These are phyloP conservation scores for Paecilomyces formosus DNA, from an alignment of 2,329 filamentous ascomycete genomes.

Conservation along the genomic window DNA sequence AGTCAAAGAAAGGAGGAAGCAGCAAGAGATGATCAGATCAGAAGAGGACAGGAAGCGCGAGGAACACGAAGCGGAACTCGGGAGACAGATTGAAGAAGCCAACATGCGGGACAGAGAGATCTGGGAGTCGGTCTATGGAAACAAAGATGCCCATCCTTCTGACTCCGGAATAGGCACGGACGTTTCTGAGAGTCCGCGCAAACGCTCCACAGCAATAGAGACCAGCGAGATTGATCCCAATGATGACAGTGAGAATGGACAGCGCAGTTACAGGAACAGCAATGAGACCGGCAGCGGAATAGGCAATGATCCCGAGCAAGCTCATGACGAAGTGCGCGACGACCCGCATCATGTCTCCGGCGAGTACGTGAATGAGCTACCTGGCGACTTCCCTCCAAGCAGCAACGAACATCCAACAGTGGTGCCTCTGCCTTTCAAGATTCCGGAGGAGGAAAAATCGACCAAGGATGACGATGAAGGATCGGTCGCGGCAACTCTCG, in stretches of 20 bases:
- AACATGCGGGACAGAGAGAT: slow-evolving; percentile 39
- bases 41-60: slow-evolving; percentile 50
- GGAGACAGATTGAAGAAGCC: slow-evolving; percentile 48
- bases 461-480: slow-evolving; percentile 44
- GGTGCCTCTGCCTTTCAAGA: slow-evolving; percentile 11
- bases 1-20: slow-evolving; percentile 49
- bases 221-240: not conserved
- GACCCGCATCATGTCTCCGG: slow-evolving; percentile 4
- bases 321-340: slow-evolving; percentile 5
- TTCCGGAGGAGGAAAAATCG: slow-evolving; percentile 11
- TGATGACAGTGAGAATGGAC: not conserved
- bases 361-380: not conserved
- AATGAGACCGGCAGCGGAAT: slow-evolving; percentile 1
- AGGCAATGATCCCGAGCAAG: not conserved
- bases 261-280: slow-evolving; percentile 1
- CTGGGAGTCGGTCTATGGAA: slow-evolving; percentile 75
- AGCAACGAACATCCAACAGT: not conserved
- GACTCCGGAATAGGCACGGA: slow-evolving; percentile 44
- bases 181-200: not conserved
- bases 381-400: slow-evolving; percentile 2
- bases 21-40: slow-evolving; percentile 38
- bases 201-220: not conserved
- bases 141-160: slow-evolving; percentile 29
- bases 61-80: slow-evolving; percentile 62
- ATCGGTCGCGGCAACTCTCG: slow-evolving; percentile 60